These are phyloP conservation scores for Verticillium nubilum DNA, from an alignment of 2,329 filamentous ascomycete genomes.

Conservation along the genomic window DNA sequence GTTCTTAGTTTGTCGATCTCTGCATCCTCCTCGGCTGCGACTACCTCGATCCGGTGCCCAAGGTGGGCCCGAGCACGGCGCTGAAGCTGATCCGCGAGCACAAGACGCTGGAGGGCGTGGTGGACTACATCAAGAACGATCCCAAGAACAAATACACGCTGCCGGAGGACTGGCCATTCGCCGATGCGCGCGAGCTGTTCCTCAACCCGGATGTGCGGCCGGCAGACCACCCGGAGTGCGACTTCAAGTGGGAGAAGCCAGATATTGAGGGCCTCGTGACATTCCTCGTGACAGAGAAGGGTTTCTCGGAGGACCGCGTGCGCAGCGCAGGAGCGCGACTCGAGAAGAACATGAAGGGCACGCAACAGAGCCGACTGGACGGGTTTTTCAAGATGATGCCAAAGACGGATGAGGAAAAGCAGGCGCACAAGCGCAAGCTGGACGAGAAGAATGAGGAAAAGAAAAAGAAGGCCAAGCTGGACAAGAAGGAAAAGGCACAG, in stretches of 20 bases:
- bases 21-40: conserved; percentile 97
- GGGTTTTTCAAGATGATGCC: conserved; percentile 95
- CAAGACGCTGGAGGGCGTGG: conserved; percentile 78
- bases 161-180: conserved; percentile 95
- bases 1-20: conserved; percentile 80
- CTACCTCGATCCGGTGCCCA: conserved; percentile 94
- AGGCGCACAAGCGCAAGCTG: conserved; percentile 82
- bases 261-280: conserved; percentile 86
- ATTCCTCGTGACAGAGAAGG: conserved; percentile 89
- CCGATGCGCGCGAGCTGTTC: conserved; percentile 88
- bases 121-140: conserved; percentile 73
- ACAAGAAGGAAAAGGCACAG: conserved; percentile 92
- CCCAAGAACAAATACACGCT: conserved; percentile 75
- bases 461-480: conserved; percentile 92
- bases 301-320: conserved; percentile 93
- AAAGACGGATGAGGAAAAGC: conserved; percentile 82
- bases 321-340: conserved; percentile 71
- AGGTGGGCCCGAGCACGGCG: conserved; percentile 86
- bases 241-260: conserved; percentile 97
- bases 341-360: conserved; percentile 84
- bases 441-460: conserved; percentile 88
- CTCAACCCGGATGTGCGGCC: conserved; percentile 81
- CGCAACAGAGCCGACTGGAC: conserved; percentile 85
- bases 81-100: conserved; percentile 93
- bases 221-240: conserved; percentile 80